Evolutionary conservation across 441 rosid species (phyloP).

Genomic region (Cnidoscolus chayamansa): DNA sequence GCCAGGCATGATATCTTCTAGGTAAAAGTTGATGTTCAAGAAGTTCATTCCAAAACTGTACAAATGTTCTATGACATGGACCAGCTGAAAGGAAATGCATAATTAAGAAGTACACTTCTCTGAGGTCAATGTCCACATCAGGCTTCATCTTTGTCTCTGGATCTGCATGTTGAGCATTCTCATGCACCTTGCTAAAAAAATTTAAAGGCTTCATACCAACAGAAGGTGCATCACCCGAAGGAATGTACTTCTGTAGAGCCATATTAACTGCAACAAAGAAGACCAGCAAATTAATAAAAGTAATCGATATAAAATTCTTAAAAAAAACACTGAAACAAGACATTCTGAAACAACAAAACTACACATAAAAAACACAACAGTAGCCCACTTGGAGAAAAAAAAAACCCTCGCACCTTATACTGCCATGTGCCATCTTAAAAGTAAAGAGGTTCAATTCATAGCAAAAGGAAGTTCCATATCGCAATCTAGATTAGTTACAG

Average conservation of each 20-base stretch:
- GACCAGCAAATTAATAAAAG: not conserved
- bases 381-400: not conserved
- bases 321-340: not conserved
- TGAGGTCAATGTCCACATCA: slow-evolving; percentile 69
- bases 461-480: not conserved
- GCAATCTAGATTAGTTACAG: not conserved
- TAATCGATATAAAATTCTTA: not conserved
- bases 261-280: slow-evolving; percentile 43
- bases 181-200: slow-evolving; percentile 50
- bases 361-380: not conserved
- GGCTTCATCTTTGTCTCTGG: slow-evolving; percentile 38
- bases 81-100: slow-evolving; percentile 92
- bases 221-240: slow-evolving; percentile 45
- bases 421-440: not conserved
- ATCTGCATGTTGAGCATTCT: slow-evolving; percentile 46
- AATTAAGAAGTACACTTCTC: slow-evolving; percentile 88
- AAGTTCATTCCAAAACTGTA: slow-evolving; percentile 79
- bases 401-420: not conserved
- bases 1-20: slow-evolving; percentile 96
- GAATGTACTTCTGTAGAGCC: slow-evolving; percentile 72
- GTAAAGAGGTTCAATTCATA: not conserved
- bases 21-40: slow-evolving; percentile 90
- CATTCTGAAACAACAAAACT: not conserved
- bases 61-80: slow-evolving; percentile 80
- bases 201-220: slow-evolving; percentile 60